Evolutionary conservation across 2,329 filamentous ascomycete genomes (phyloP), one percentile per base, ranked within the genome.

Genomic region (Gnomoniopsis sp.): DNA sequence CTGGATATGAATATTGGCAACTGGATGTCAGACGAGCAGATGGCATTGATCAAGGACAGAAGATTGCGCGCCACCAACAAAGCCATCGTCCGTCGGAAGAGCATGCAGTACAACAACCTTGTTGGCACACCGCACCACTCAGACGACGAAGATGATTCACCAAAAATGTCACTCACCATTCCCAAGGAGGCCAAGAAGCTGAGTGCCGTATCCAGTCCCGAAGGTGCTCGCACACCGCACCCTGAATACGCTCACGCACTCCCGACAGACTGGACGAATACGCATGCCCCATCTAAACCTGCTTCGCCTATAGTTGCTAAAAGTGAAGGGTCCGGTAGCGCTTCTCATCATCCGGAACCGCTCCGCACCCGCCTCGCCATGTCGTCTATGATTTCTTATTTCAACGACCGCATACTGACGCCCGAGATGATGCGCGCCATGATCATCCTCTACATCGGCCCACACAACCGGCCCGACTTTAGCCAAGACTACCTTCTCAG

Each of bases 391-490:
- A 96, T 99, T 38, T 97, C 93, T 0, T 98, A 98, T 74, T 96
- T 97, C 73, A 95, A 96, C 71, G 95, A 99, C 72, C 88, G 95
- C 30, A 90, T 99, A 30, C 81, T 99, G 15, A 93, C 91, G 0
- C 93, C 95, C 0, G 95, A 99, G 73, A 96, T 98, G 91, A 97
- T 98, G 89, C 89, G 95, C 34, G 91, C 93, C 63, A 98, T 99
- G 93, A 96, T 99, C 64, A 96, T 99, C 64, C 80, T 99, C 3
- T 99, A 99, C 71, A 90, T 99, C 57, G 95, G 95, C 0, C 92
- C 93, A 0, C 90, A 97, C 70, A 91, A 95, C 71, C 88, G 93
- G 1, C 95, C 95, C 0, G 92, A 98, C 70, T 98, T 99, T 72
- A 86, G 86, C 30, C 91, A 90, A 7, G 93, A 99, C 72, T 97